Percentiles rank a stretch among this genome's conserved stretches.
Conservation (phyloP, 805 yeast genomes). For the Clavispora vitiphila region DNA sequence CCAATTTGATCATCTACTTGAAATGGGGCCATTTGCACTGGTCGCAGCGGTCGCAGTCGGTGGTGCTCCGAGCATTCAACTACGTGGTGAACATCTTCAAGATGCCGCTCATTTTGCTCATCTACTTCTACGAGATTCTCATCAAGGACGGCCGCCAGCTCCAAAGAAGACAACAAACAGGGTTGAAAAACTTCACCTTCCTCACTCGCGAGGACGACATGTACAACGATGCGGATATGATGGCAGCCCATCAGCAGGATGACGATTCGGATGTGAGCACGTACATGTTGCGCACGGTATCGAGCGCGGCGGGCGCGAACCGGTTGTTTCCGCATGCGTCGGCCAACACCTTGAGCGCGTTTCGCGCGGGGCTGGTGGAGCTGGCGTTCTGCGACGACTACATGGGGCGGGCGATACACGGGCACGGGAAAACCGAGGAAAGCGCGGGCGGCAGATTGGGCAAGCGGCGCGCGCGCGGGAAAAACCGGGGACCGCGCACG, state of each 20-base stretch:
- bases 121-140: slow-evolving; percentile 30
- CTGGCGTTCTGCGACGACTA: slow-evolving; percentile 33
- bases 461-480: not conserved
- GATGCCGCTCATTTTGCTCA: slow-evolving; percentile 30
- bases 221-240: slow-evolving; percentile 26
- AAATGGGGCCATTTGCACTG: slow-evolving; percentile 24
- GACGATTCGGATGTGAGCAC: slow-evolving; percentile 23
- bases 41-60: slow-evolving; percentile 7
- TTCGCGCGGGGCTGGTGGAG: slow-evolving; percentile 36
- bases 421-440: too few species aligned
- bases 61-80: slow-evolving; percentile 9
- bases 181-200: slow-evolving; percentile 33
- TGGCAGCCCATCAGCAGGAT: slow-evolving; percentile 14
- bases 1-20: slow-evolving; percentile 34
- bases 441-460: slow-evolving; percentile 4
- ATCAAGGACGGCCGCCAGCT: slow-evolving; percentile 15
- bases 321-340: slow-evolving; percentile 24
- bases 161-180: slow-evolving; percentile 14
- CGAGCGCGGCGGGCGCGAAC: not conserved
- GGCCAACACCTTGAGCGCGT: slow-evolving; percentile 29
- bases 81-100: slow-evolving; percentile 25
- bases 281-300: not conserved
- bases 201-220: slow-evolving; percentile 27
- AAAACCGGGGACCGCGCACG: not conserved
- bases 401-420: slow-evolving; percentile 24